Percentiles rank a stretch among this genome's conserved stretches.
phyloP scores from a whole-genome alignment of 2,329 filamentous ascomycete genomes.

The Phyllachora maydis region DNA sequence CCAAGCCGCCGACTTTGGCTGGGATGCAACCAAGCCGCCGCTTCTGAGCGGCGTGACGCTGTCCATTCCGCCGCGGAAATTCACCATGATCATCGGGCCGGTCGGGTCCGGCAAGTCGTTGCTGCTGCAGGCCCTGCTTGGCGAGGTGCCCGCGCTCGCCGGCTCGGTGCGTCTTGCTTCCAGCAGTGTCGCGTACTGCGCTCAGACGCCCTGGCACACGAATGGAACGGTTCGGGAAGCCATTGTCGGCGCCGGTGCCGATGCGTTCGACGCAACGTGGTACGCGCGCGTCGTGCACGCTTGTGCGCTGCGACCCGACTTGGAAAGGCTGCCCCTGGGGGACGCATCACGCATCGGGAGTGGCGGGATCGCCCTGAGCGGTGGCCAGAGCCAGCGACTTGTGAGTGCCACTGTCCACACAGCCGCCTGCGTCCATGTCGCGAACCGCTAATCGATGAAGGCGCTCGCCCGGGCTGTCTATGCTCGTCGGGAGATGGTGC shows the following conservation, averaged over 20 bases:
- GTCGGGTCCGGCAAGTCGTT: conserved; percentile 23
- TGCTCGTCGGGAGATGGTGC: conserved; percentile 13
- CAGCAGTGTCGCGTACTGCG: conserved; percentile 16
- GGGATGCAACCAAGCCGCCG: conserved; percentile 5
- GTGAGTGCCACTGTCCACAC: conserved; percentile 4
- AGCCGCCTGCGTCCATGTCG: no score
- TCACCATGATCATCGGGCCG: conserved; percentile 16
- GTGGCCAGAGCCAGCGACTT: conserved; percentile 11
- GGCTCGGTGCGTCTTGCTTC: conserved; percentile 9
- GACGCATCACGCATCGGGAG: conserved; percentile 9
- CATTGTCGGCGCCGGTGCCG: conserved; percentile 14
- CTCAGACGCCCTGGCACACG: conserved; percentile 20
- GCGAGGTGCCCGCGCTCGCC: conserved; percentile 10
- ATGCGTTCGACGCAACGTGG: conserved; percentile 8
- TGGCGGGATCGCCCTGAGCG: conserved; percentile 9
- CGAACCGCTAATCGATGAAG: no score
- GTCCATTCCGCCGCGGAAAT: conserved; percentile 3
- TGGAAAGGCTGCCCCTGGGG: conserved; percentile 6
- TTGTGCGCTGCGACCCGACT: conserved; percentile 9
- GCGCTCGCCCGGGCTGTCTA: conserved; percentile 25
- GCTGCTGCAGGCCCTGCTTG: conserved; percentile 15
- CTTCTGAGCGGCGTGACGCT: conserved; percentile 3
- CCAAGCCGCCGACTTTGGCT: conserved; percentile 4
- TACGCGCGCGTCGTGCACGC: conserved; percentile 9
- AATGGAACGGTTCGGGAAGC: conserved; percentile 17